These are phyloP conservation scores for Multifurca ochricompacta DNA, from an alignment of 768 basidiomycete species.

Conservation along the genomic window DNA sequence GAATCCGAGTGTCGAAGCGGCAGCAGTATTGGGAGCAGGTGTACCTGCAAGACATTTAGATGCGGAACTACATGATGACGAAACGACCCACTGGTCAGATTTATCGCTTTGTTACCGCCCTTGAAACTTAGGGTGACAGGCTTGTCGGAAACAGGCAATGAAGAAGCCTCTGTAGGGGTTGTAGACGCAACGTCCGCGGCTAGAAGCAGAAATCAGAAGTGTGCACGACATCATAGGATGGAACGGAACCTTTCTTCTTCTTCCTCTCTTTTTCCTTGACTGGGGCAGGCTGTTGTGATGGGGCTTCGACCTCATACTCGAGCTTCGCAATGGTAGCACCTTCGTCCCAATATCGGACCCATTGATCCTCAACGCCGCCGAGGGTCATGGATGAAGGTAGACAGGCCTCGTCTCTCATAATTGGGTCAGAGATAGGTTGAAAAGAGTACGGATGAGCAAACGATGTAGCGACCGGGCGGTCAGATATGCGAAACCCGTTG, in stretches of 20 bases:
- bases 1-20: constrained; percentile 52
- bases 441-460: constrained; percentile 92
- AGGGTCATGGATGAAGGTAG: constrained; percentile 57
- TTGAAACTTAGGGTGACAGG: constrained; percentile 73
- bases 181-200: neutral
- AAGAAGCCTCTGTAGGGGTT: constrained; percentile 44
- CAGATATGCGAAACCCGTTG: constrained; percentile 88
- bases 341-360: constrained; percentile 93
- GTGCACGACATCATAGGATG: neutral
- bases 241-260: constrained; percentile 45
- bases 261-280: constrained; percentile 54
- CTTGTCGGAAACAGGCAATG: constrained; percentile 68
- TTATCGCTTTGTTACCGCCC: constrained; percentile 20
- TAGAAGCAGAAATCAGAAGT: neutral
- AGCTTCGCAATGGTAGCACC: constrained; percentile 64
- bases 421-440: constrained; percentile 67
- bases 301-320: constrained; percentile 71
- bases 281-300: constrained; percentile 33
- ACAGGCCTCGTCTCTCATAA: constrained; percentile 71
- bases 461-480: constrained; percentile 82
- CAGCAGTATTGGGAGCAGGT: constrained; percentile 26
- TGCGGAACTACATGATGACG: neutral
- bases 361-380: constrained; percentile 64
- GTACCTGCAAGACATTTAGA: neutral
- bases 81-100: constrained; percentile 23